These are phyloP conservation scores for Annulohypoxylon stygium DNA, from an alignment of 495 filamentous ascomycete genomes.

Conservation along the genomic window DNA sequence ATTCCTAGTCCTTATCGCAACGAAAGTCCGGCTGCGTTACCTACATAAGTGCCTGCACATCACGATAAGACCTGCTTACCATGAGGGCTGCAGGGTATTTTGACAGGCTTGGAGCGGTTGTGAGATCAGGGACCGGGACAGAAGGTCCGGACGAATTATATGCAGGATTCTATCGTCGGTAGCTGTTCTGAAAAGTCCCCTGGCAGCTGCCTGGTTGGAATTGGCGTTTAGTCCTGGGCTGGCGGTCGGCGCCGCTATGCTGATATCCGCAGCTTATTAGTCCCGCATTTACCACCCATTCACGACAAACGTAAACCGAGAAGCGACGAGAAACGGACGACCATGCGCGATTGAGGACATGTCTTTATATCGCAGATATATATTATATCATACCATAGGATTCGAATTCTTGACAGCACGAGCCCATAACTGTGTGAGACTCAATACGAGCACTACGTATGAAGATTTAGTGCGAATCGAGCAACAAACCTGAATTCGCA, in stretches of 20 bases:
- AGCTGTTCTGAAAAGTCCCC: conserved; percentile 10
- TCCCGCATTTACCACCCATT: conserved; percentile 5
- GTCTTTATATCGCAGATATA: neutral
- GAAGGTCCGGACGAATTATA: conserved; percentile 25
- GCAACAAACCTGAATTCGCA: neutral
- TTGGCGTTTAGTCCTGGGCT: conserved; percentile 16
- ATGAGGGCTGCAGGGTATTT: conserved; percentile 9
- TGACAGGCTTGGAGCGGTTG: neutral
- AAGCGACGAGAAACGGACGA: neutral
- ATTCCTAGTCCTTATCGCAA: neutral
- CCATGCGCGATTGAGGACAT: neutral
- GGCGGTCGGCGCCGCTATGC: conserved; percentile 39
- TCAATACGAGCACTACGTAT: neutral
- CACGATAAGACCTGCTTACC: conserved; percentile 12
- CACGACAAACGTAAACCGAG: neutral
- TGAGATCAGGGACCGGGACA: neutral
- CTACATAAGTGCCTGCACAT: neutral
- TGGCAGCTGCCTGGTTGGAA: conserved; percentile 11
- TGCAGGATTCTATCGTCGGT: conserved; percentile 7
- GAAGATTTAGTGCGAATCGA: neutral
- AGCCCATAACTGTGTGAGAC: neutral
- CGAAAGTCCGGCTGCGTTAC: neutral
- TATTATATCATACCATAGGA: neutral
- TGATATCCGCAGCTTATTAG: conserved; percentile 1
- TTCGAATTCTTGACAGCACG: neutral